Base-by-base conservation (phyloP, 257 asterid genomes). In the Gentiana macrophylla region DNA sequence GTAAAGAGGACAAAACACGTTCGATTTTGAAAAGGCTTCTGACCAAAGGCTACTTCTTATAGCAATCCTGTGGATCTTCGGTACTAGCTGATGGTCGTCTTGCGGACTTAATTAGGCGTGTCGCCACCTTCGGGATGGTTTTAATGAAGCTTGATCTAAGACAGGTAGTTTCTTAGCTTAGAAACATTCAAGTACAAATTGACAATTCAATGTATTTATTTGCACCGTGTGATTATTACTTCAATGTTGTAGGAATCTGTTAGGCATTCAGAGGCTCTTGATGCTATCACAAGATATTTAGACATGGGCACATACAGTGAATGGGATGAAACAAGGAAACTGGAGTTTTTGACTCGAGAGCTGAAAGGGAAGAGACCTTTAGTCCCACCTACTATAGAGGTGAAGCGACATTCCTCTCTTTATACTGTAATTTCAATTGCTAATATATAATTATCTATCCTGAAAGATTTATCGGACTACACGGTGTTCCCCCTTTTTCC, bases 91-190 rank as follows among this genome's bases (percentile, higher is more conserved):
- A 91, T 76, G 98, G 96, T 35, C 74, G 98, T 49, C 80, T 91
- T 64, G 81, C 83, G 65, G 98, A 91, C 83, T 72, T 91, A 57
- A 87, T 87, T 57, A 80, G 98, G 64, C 96, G 96, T 55, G 95
- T 84, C 60, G 78, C 90, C 59, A 74, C 95, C 35, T 91, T 91
- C 43, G 95, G 96, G 49, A 91, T 91, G 94, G 96, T 80, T 53
- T 70, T 87, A 55, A 84, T 91, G 96, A 87, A 91, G 83, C 96
- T 91, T 50, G 96, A 91, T 77, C 94, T 91, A 65, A 96, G 98
- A 60, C 98, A 87, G 98, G 98, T 87, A 57, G 48, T 38, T n/a
- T 60, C 58, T 53, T 66, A 49, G 9, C 37, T 57, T 37, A 3
- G 12, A 6, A 1, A 37, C 32, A 24, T 12, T 35, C 57, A 4